Evolutionary conservation across 768 basidiomycete genomes (phyloP).

Genomic region (Boletus pseudopeckii): DNA sequence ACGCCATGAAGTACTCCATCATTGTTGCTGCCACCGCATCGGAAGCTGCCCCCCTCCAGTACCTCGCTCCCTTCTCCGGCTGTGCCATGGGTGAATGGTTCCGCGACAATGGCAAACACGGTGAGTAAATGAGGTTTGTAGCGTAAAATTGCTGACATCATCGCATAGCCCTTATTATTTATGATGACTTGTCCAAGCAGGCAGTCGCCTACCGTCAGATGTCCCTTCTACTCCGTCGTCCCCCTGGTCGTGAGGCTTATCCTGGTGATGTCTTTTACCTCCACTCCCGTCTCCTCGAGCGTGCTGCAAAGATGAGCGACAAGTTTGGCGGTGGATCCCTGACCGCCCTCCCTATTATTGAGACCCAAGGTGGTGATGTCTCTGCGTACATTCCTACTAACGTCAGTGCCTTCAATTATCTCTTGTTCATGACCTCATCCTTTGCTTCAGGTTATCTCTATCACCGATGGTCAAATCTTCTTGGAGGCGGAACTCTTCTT

Average conservation of each 20-base stretch:
- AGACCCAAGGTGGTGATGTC: conserved; percentile 99
- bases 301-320: conserved; percentile 99
- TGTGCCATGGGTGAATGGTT: conserved; percentile 99
- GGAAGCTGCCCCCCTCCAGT: conserved; percentile 98
- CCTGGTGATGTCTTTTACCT: conserved; percentile 99
- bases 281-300: conserved; percentile 99
- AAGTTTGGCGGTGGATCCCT: conserved; percentile 98
- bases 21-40: conserved; percentile 99
- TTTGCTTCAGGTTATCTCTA: conserved; percentile 84
- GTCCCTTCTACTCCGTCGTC: conserved; percentile 99
- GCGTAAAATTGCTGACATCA: conserved; percentile 12
- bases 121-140: conserved; percentile 39
- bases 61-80: conserved; percentile 99
- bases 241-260: conserved; percentile 99
- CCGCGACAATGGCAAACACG: conserved; percentile 99
- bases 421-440: not conserved
- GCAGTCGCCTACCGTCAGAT: conserved; percentile 99
- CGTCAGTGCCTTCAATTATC: conserved; percentile 39
- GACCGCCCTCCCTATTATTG: conserved; percentile 98
- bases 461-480: conserved; percentile 99
- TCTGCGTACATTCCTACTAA: conserved; percentile 98
- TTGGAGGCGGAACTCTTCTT: conserved; percentile 99
- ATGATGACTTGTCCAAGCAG: conserved; percentile 99
- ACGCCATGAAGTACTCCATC: conserved; percentile 99
- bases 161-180: conserved; percentile 85